Percentiles rank a stretch among this genome's conserved stretches.
Conservation (phyloP, 768 basidiomycete genomes). For the Paxillus rubicundulus region DNA sequence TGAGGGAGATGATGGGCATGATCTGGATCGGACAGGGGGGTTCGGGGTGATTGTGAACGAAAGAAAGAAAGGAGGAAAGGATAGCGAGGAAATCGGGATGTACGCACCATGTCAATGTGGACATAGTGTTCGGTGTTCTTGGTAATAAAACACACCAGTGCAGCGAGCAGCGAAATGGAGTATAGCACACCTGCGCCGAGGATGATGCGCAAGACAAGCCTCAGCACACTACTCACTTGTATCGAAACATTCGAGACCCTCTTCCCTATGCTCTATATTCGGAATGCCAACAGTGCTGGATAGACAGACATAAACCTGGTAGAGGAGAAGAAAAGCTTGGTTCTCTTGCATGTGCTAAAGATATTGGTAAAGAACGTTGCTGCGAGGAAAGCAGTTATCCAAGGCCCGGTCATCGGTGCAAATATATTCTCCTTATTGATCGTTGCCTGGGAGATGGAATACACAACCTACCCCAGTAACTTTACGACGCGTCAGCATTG, state of each 20-base stretch:
- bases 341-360: conserved; percentile 15
- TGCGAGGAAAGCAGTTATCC: conserved; percentile 23
- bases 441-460: conserved; percentile 11
- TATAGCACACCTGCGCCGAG: conserved; percentile 25
- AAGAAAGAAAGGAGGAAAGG: background rate
- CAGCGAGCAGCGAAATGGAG: conserved; percentile 20
- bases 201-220: conserved; percentile 21
- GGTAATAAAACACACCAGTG: conserved; percentile 21
- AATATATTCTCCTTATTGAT: conserved; percentile 14
- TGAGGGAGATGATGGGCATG: conserved; percentile 24
- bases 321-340: background rate
- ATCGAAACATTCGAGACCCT: background rate
- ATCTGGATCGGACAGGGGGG: conserved; percentile 4
- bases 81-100: background rate
- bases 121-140: conserved; percentile 20
- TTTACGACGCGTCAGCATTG: background rate
- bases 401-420: conserved; percentile 11
- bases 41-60: background rate
- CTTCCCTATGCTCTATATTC: conserved; percentile 22
- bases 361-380: conserved; percentile 21
- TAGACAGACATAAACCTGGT: background rate
- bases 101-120: conserved; percentile 23
- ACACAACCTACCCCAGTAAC: conserved; percentile 15
- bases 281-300: conserved; percentile 23
- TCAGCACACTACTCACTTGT: conserved; percentile 5